Conservation (phyloP, 129 eudicot species). For the Flaveria linearis region DNA sequence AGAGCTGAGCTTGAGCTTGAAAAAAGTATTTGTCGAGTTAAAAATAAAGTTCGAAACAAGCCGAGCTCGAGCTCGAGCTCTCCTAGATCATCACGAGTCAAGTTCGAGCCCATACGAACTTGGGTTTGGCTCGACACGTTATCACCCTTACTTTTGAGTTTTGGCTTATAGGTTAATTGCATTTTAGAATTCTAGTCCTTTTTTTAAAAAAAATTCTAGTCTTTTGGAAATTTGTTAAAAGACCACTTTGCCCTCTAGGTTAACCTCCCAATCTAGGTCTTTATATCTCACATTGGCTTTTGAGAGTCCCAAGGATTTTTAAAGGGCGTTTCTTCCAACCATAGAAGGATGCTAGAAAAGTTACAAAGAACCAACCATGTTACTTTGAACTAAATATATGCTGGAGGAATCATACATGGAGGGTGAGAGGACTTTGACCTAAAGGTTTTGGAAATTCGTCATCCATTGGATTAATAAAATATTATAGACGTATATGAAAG, state of each 20-base stretch:
- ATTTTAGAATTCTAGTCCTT: constrained; percentile 1
- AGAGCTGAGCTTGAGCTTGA: no score
- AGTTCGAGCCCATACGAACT: no score
- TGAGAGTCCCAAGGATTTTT: constrained; percentile 38
- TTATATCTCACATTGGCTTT: constrained; percentile 22
- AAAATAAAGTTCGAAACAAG: no score
- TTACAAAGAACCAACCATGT: constrained; percentile 37
- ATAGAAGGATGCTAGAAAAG: constrained; percentile 45
- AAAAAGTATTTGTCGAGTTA: no score
- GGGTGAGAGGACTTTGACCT: constrained; percentile 50
- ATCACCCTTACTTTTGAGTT: background rate
- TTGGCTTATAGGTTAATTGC: background rate
- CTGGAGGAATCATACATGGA: constrained; percentile 43
- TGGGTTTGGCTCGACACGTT: no score
- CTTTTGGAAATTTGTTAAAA: constrained; percentile 18
- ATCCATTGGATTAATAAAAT: constrained; percentile 39
- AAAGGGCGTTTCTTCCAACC: constrained; percentile 27
- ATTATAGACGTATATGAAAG: constrained; percentile 21
- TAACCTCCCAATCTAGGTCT: constrained; percentile 17
- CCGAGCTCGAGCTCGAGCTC: no score
- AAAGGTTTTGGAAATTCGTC: constrained; percentile 33
- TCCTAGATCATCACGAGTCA: no score
- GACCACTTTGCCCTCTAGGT: constrained; percentile 32
- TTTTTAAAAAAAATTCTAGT: background rate
- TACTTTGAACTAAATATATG: constrained; percentile 36